Percentiles rank a stretch among this genome's conserved stretches.
These are phyloP conservation scores for Alternaria postmessia DNA, from an alignment of 2,329 filamentous ascomycete genomes.

Conservation along the genomic window DNA sequence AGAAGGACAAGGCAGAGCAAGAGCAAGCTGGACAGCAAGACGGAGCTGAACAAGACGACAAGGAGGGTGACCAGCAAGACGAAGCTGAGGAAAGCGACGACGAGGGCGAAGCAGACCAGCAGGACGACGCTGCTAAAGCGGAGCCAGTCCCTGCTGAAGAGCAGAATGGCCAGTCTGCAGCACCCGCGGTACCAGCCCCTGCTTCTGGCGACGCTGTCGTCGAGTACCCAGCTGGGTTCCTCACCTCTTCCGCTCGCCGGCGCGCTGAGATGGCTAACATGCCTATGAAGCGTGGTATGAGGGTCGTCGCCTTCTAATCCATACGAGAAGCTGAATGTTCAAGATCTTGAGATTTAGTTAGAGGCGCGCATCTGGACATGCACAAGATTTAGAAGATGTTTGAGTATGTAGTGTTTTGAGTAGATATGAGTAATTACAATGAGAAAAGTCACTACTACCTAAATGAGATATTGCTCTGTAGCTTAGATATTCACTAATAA, in stretches of 20 bases:
- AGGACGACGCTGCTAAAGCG: slow-evolving; percentile 2
- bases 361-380: neutral
- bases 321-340: neutral
- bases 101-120: slow-evolving; percentile 2
- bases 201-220: slow-evolving; percentile 8
- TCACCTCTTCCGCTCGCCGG: slow-evolving; percentile 8
- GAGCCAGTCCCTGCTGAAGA: slow-evolving; percentile 2
- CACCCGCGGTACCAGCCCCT: neutral
- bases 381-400: neutral
- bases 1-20: slow-evolving; percentile 6
- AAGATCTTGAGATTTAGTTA: neutral
- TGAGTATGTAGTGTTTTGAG: neutral
- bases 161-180: slow-evolving; percentile 1
- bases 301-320: slow-evolving; percentile 3
- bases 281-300: slow-evolving; percentile 12
- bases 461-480: no score
- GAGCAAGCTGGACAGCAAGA: slow-evolving; percentile 1
- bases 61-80: slow-evolving; percentile 2
- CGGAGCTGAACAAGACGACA: slow-evolving; percentile 1
- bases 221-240: slow-evolving; percentile 18
- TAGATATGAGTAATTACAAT: neutral
- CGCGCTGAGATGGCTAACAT: neutral
- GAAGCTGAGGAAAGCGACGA: neutral
- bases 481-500: no score
- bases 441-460: neutral